Evolutionary conservation across 2,329 filamentous ascomycete genomes (phyloP).

Genomic region (Harringtonia lauricola): DNA sequence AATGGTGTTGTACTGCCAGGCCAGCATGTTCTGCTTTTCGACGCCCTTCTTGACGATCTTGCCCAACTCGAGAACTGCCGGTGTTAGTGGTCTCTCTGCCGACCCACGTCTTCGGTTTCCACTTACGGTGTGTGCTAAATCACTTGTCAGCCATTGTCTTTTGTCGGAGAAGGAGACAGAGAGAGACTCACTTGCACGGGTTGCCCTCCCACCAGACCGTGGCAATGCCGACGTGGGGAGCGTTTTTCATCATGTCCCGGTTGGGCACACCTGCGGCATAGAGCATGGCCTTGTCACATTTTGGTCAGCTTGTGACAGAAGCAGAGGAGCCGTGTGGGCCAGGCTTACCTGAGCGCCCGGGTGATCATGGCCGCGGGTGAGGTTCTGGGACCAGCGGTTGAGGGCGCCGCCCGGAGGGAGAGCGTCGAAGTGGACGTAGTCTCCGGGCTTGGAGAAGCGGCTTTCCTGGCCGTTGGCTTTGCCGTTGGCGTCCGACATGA

Average conservation of each 20-base stretch:
- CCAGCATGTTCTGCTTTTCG: conserved; percentile 75
- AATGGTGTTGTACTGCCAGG: conserved; percentile 89
- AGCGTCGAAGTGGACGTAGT: conserved; percentile 42
- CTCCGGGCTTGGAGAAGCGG: conserved; percentile 30
- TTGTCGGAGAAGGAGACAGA: not conserved
- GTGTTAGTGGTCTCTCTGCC: not conserved
- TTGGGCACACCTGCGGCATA: conserved; percentile 86
- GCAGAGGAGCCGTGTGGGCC: too few species aligned
- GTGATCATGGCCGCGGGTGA: conserved; percentile 81
- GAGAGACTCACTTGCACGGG: conserved; percentile 68
- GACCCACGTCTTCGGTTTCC: conserved; percentile 3
- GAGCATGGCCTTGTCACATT: conserved; percentile 65
- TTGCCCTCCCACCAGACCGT: conserved; percentile 98
- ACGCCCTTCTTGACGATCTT: conserved; percentile 78
- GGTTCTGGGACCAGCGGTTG: conserved; percentile 75
- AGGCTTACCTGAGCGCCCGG: conserved; percentile 74
- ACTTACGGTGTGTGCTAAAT: conserved; percentile 28
- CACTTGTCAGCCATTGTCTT: not conserved
- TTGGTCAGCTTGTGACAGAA: not conserved
- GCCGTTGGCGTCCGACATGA: too few species aligned
- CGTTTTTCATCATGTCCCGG: conserved; percentile 74
- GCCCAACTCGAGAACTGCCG: conserved; percentile 67
- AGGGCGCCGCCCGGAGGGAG: conserved; percentile 45
- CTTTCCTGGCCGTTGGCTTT: too few species aligned
- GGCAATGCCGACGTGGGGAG: conserved; percentile 81